A percentile compares a stretch with the other conserved stretches of the same genome.
These are phyloP conservation scores for Tuber brumale DNA, from an alignment of 495 filamentous ascomycete genomes.

Conservation along the genomic window DNA sequence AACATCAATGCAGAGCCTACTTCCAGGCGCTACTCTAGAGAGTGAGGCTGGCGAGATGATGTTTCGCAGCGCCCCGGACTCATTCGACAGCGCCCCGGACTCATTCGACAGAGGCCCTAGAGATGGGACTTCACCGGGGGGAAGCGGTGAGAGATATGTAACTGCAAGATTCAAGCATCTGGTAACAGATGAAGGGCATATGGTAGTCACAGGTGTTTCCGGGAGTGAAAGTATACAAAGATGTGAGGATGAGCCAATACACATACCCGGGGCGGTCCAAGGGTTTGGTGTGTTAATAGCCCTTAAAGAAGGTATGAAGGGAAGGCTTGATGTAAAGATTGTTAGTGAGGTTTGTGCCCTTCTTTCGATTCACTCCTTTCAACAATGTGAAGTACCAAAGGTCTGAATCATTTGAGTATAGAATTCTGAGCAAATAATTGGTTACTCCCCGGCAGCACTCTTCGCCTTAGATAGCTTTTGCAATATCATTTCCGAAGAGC, in stretches of 20 bases:
- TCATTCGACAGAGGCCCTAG: too few relatives aligned
- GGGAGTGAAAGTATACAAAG: constrained; percentile 60
- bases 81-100: too few relatives aligned
- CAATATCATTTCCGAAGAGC: constrained; percentile 74
- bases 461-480: constrained; percentile 70
- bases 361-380: not conserved
- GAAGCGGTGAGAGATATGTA: constrained; percentile 42
- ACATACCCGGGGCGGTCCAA: constrained; percentile 85
- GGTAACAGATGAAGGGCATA: constrained; percentile 72
- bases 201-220: constrained; percentile 65
- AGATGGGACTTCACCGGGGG: too few relatives aligned
- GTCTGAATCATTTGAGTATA: constrained; percentile 13
- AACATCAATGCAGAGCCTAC: not conserved
- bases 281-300: constrained; percentile 74
- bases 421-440: constrained; percentile 70
- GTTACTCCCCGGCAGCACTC: constrained; percentile 69
- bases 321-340: constrained; percentile 62
- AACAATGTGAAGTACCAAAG: constrained; percentile 12
- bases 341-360: constrained; percentile 59
- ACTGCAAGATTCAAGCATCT: constrained; percentile 76
- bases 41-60: too few relatives aligned
- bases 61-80: too few relatives aligned
- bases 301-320: constrained; percentile 58
- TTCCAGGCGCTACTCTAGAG: not conserved
- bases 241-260: constrained; percentile 92